These are phyloP conservation scores for Exophiala sideris DNA, from an alignment of 2,329 filamentous ascomycete species.

Conservation along the genomic window DNA sequence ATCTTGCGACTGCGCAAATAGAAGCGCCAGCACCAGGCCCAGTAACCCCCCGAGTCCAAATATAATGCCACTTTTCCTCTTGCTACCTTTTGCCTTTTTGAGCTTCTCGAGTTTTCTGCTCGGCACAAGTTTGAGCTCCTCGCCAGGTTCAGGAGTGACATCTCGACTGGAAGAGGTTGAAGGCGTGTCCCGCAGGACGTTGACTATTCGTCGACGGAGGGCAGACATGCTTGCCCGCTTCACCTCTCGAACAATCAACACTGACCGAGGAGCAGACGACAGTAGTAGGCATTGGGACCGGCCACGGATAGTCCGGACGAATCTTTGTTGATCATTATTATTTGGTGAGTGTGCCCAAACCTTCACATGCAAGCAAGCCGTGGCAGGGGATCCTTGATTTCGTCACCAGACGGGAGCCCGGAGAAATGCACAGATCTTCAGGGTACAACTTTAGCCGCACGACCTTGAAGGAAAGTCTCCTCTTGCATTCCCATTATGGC, in stretches of 20 bases:
- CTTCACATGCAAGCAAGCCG: slow-evolving; percentile 12
- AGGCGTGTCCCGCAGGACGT: slow-evolving; percentile 33
- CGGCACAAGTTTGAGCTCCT: slow-evolving; percentile 52
- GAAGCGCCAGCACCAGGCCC: slow-evolving; percentile 80
- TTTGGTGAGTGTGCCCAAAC: slow-evolving; percentile 1
- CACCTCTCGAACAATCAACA: slow-evolving; percentile 1
- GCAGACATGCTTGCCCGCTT: slow-evolving; percentile 32
- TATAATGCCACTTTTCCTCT: slow-evolving; percentile 74
- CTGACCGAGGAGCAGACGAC: not conserved
- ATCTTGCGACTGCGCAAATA: slow-evolving; percentile 86
- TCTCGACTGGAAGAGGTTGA: slow-evolving; percentile 26
- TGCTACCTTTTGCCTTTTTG: slow-evolving; percentile 47
- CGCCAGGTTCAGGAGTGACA: slow-evolving; percentile 27
- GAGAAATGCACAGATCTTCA: slow-evolving; percentile 9
- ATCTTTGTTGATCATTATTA: not conserved
- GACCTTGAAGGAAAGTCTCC: not conserved
- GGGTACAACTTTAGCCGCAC: slow-evolving; percentile 3
- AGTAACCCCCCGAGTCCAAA: slow-evolving; percentile 88
- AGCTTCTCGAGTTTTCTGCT: slow-evolving; percentile 45
- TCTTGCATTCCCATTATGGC: slow-evolving; percentile 5
- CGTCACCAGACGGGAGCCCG: not conserved
- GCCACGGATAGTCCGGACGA: not conserved
- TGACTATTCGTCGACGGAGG: slow-evolving; percentile 42
- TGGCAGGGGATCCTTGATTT: not conserved
- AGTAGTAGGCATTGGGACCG: not conserved